Evolutionary conservation across 2,329 filamentous ascomycete genomes (phyloP).

Genomic region (Didymella glomerata): DNA sequence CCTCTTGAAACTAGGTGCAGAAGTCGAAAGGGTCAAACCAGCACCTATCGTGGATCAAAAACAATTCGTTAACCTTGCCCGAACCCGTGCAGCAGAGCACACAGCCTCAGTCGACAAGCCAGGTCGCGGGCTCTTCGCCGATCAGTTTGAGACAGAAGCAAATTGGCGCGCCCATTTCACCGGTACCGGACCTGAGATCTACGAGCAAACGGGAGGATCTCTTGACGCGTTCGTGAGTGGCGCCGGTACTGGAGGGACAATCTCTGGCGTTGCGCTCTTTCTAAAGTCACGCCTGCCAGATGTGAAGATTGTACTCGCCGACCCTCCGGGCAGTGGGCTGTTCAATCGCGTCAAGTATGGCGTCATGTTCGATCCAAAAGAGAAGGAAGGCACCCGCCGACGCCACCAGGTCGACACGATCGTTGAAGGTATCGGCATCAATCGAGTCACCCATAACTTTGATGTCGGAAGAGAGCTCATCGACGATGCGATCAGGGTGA

Average conservation of each 20-base stretch:
- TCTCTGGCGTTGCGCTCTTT: slow-evolving; percentile 84
- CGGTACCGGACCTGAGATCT: slow-evolving; percentile 90
- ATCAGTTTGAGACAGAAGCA: slow-evolving; percentile 92
- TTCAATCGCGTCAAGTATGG: slow-evolving; percentile 92
- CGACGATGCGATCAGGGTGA: slow-evolving; percentile 88
- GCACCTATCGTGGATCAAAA: slow-evolving; percentile 92
- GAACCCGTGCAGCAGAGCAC: slow-evolving; percentile 78
- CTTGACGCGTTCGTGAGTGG: slow-evolving; percentile 92
- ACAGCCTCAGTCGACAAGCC: slow-evolving; percentile 64
- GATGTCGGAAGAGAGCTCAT: slow-evolving; percentile 85
- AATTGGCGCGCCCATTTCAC: slow-evolving; percentile 87
- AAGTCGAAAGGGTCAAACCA: slow-evolving; percentile 89
- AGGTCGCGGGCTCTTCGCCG: slow-evolving; percentile 88
- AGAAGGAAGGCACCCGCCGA: slow-evolving; percentile 88
- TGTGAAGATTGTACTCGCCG: slow-evolving; percentile 81
- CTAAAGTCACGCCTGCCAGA: slow-evolving; percentile 76
- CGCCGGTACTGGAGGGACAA: slow-evolving; percentile 92
- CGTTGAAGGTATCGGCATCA: slow-evolving; percentile 95
- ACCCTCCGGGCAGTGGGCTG: slow-evolving; percentile 91
- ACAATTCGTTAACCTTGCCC: slow-evolving; percentile 94
- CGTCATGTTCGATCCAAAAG: slow-evolving; percentile 92
- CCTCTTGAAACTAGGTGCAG: slow-evolving; percentile 85
- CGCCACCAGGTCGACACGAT: slow-evolving; percentile 94
- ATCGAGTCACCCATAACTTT: slow-evolving; percentile 92
- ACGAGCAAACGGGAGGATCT: slow-evolving; percentile 74